Base-by-base conservation (phyloP, 1,284 basidiomycete species). In the Cryptococcus floricola region DNA sequence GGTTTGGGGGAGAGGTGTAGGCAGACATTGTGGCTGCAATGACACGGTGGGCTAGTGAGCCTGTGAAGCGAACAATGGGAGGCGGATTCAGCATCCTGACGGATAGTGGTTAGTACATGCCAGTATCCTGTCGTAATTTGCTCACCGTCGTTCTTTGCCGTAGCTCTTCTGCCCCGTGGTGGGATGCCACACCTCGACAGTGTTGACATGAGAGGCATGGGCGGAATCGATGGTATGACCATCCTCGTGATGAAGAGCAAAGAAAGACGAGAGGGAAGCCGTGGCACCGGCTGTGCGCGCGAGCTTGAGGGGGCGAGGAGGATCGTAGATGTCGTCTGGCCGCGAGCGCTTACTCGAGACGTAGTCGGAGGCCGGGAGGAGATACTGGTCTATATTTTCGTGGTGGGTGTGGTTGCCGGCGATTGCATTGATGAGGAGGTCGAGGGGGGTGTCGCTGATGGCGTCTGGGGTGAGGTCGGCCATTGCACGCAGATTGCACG, bases 401-500 rank as follows among this genome's bases (percentile, higher is more conserved):
- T 34, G 23, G 23, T 14, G 19, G 19, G 9, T 28, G 16, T 44
- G 51, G 31, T 45, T 23, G 9, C 42, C 43, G 2, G 64, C 60
- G 45, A 75, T 74, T 19, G 74, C 74, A 42, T 74, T 75, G 44
- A 75, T 64, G 18, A 75, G 64, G 2, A 75, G 59, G 56, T 74
- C 71, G 34, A 75, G 60, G 4, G 74, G 71, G 18, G 59, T 62
- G 10, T 51, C 44, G 18, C 52, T 56, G 1, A 47, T 45, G 9
- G 39, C 18, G 19, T 61, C 50, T 5, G 9, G 9, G 16, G 23
- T 16, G 25, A 19, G 19, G 18, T 56, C 55, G 18, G 45, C 45
- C 45, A 54, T 58, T 10, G 19, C 50, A 39, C 5, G 46, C 19
- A 43, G 37, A 23, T 23, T 23, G 23, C 23, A 23, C 23, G 23